Conservation (phyloP, 129 eudicot species). For the Tanacetum coccineum region DNA sequence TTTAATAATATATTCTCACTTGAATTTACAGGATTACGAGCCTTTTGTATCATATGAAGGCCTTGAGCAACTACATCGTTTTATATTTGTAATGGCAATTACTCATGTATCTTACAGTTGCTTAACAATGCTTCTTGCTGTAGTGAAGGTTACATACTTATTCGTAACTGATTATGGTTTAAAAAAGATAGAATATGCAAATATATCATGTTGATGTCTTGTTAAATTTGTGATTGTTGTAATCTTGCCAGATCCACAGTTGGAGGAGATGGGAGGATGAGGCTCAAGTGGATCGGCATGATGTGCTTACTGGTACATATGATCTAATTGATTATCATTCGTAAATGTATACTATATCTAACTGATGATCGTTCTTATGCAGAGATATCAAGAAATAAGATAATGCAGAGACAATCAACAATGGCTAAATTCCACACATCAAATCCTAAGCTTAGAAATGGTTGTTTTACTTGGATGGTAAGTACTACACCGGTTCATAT, state of each 20-base stretch:
- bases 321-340: background rate
- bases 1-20: background rate
- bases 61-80: constrained; percentile 94
- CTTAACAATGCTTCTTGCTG: constrained; percentile 97
- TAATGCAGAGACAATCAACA: constrained; percentile 80
- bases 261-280: constrained; percentile 99
- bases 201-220: background rate
- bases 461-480: constrained; percentile 84
- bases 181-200: background rate
- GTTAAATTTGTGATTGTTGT: constrained; percentile 8
- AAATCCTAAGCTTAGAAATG: constrained; percentile 50
- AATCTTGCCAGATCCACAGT: constrained; percentile 66
- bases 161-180: background rate
- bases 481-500: constrained; percentile 16
- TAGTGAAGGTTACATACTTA: constrained; percentile 73
- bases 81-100: constrained; percentile 97
- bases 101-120: constrained; percentile 95
- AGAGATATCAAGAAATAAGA: constrained; percentile 82
- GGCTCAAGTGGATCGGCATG: constrained; percentile 79
- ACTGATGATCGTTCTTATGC: constrained; percentile 23
- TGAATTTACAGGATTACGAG: constrained; percentile 59
- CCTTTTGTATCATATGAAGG: constrained; percentile 99
- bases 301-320: constrained; percentile 58
- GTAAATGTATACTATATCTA: background rate
- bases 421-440: constrained; percentile 75